phyloP scores from a whole-genome alignment of 2,329 filamentous ascomycete species.

The Curvularia verruculosa region DNA sequence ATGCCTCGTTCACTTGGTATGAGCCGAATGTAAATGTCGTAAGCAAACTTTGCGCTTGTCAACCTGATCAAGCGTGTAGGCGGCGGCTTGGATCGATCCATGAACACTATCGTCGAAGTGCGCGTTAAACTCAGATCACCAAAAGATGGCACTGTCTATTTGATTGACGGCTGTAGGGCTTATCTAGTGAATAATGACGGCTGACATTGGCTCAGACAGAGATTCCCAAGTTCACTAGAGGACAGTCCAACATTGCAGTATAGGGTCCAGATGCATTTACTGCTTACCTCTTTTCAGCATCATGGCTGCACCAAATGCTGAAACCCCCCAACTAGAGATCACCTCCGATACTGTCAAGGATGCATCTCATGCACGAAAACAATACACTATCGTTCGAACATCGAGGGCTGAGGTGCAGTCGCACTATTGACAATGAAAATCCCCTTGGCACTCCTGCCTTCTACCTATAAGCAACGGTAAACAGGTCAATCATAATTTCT shows the following conservation, averaged over 20 bases:
- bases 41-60: slow-evolving; percentile 62
- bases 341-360: background rate
- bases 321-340: background rate
- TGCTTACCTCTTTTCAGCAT: slow-evolving; percentile 50
- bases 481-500: background rate
- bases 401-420: background rate
- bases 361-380: background rate
- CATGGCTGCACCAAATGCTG: too few species aligned
- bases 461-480: background rate
- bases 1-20: slow-evolving; percentile 60
- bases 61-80: slow-evolving; percentile 29
- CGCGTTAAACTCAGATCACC: slow-evolving; percentile 45
- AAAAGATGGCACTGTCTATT: slow-evolving; percentile 61
- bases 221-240: slow-evolving; percentile 50
- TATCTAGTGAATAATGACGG: slow-evolving; percentile 60
- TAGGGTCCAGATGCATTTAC: slow-evolving; percentile 60
- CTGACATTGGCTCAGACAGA: slow-evolving; percentile 56
- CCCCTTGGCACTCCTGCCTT: background rate
- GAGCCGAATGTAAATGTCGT: slow-evolving; percentile 63
- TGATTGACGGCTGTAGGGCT: slow-evolving; percentile 59
- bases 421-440: background rate
- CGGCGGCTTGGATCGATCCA: slow-evolving; percentile 30
- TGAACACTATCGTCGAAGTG: background rate
- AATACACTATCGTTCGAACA: background rate
- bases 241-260: slow-evolving; percentile 57